These are phyloP conservation scores for Citrus maxima DNA, from an alignment of 345 rosid species.

Conservation along the genomic window DNA sequence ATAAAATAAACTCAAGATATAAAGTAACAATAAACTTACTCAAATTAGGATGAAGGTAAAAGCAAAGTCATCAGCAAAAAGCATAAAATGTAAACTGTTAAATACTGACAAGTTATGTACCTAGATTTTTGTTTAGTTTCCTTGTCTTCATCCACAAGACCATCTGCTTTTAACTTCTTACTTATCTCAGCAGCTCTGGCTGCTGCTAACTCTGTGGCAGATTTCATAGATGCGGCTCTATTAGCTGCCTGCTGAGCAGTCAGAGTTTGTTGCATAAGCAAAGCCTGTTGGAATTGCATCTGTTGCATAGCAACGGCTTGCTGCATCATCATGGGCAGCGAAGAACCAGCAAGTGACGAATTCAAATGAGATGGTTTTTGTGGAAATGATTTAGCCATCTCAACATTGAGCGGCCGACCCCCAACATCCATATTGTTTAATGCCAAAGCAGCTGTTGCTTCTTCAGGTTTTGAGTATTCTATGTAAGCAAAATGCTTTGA, in stretches of 20 bases:
- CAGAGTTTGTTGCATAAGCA: conserved; percentile 94
- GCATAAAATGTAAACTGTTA: background rate
- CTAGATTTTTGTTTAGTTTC: conserved; percentile 58
- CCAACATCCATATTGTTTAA: conserved; percentile 93
- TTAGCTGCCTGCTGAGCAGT: conserved; percentile 98
- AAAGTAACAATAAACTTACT: background rate
- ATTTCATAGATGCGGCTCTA: conserved; percentile 91
- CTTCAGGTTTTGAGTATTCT: conserved; percentile 83
- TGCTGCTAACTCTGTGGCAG: conserved; percentile 96
- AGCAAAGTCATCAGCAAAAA: background rate
- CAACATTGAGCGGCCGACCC: conserved; percentile 89
- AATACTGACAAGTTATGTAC: conserved; percentile 25
- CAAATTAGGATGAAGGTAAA: background rate
- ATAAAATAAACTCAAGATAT: background rate
- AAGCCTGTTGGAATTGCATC: conserved; percentile 97
- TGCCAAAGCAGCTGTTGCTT: conserved; percentile 89
- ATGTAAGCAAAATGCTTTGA: conserved; percentile 90
- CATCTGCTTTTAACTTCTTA: conserved; percentile 82
- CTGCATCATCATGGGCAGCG: conserved; percentile 97
- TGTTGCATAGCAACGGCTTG: conserved; percentile 99
- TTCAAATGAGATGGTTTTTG: conserved; percentile 53
- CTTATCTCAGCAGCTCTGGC: conserved; percentile 99
- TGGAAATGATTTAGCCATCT: conserved; percentile 95
- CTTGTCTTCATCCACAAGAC: conserved; percentile 56
- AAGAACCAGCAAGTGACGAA: conserved; percentile 59